These are phyloP conservation scores for Gyrodon lividus DNA, from an alignment of 768 basidiomycete species.

Conservation along the genomic window DNA sequence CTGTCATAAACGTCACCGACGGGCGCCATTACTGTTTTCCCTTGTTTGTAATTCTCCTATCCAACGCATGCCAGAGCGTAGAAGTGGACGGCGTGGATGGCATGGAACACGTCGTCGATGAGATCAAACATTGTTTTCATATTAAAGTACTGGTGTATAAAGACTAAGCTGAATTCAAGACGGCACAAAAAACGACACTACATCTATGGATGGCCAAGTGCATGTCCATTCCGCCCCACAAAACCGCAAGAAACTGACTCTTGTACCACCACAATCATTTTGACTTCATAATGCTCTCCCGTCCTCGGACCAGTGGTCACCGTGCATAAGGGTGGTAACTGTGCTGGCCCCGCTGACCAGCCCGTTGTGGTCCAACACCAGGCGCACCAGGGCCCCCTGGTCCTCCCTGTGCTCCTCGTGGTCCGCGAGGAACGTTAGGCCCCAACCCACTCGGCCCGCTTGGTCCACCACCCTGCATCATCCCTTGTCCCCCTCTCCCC, in stretches of 20 bases:
- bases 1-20: too few relatives aligned
- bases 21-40: too few relatives aligned
- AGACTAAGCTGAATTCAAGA: neutral
- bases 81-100: too few relatives aligned
- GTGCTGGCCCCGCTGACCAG: constrained; percentile 70
- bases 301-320: constrained; percentile 29
- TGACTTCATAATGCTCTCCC: constrained; percentile 3
- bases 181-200: neutral
- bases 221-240: too few relatives aligned
- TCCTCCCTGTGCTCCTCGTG: constrained; percentile 56
- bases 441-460: constrained; percentile 44
- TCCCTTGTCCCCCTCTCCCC: constrained; percentile 40
- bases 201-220: neutral
- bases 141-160: neutral
- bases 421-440: constrained; percentile 64
- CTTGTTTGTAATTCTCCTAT: too few relatives aligned
- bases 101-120: too few relatives aligned
- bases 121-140: too few relatives aligned
- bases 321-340: constrained; percentile 85
- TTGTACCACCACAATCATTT: constrained; percentile 10
- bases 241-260: neutral
- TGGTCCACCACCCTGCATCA: constrained; percentile 37
- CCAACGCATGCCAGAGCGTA: too few relatives aligned
- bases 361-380: constrained; percentile 70
- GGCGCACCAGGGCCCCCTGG: constrained; percentile 49